Evolutionary conservation across 441 rosid species (phyloP).

Genomic region (Brassica hybrid): DNA sequence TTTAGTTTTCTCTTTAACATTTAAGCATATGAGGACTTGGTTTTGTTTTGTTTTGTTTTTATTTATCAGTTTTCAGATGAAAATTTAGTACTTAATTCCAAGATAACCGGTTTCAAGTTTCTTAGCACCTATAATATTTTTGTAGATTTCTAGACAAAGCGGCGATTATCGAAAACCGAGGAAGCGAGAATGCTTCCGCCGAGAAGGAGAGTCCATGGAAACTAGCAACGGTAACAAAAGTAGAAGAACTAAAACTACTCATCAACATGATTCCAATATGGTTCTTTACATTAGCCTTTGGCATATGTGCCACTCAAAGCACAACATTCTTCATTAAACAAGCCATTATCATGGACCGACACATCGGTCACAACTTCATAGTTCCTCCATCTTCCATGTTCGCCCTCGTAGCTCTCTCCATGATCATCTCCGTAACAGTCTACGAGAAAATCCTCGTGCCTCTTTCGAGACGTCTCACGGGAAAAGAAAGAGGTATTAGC

Average conservation of each 20-base stretch:
- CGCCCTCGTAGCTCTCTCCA: conserved; percentile 63
- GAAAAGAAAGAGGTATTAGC: conserved; percentile 77
- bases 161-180: conserved; percentile 54
- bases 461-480: conserved; percentile 51
- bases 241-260: conserved; percentile 82
- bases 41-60: not conserved
- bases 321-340: no score
- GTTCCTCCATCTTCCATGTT: conserved; percentile 79
- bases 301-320: conserved; percentile 67
- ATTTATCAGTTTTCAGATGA: no score
- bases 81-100: no score
- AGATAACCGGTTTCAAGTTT: no score
- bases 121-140: no score
- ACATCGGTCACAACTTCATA: conserved; percentile 50
- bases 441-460: conserved; percentile 81
- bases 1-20: no score
- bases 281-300: conserved; percentile 75
- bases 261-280: conserved; percentile 89
- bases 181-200: conserved; percentile 21
- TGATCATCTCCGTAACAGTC: conserved; percentile 57
- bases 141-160: conserved; percentile 91
- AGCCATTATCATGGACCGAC: conserved; percentile 57
- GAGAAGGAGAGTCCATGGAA: conserved; percentile 67
- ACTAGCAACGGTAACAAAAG: conserved; percentile 73
- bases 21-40: no score